Conservation (phyloP, 2,329 filamentous ascomycete genomes). For the Sclerotinia subarctica region DNA sequence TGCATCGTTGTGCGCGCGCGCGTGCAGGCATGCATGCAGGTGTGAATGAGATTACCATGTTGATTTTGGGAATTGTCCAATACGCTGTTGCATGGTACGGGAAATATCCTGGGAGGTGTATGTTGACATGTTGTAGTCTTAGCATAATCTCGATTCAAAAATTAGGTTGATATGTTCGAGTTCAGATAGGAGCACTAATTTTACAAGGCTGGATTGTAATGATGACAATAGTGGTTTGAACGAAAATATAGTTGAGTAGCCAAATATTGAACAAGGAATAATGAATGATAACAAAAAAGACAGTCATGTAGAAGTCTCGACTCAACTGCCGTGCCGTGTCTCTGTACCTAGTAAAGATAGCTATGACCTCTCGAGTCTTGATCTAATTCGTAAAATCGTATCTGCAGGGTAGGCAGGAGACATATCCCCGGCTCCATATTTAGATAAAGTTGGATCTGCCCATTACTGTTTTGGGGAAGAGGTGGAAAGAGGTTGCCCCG, state of each 20-base stretch:
- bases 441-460: not conserved
- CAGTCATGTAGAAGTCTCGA: not conserved
- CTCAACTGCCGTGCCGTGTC: slow-evolving; percentile 6
- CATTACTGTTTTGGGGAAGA: not conserved
- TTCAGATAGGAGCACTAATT: too few species aligned
- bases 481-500: not conserved
- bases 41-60: not conserved
- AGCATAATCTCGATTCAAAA: not conserved
- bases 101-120: not conserved
- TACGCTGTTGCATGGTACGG: not conserved
- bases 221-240: too few species aligned
- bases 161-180: too few species aligned
- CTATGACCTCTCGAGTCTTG: not conserved
- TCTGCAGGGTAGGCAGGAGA: not conserved
- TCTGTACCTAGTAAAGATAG: not conserved
- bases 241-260: too few species aligned
- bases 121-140: not conserved
- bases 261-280: too few species aligned
- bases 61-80: not conserved
- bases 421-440: not conserved
- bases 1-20: not conserved
- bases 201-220: too few species aligned
- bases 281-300: too few species aligned
- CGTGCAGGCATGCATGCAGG: not conserved
- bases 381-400: not conserved